Base-by-base conservation (phyloP, 345 rosid species). In the Salix exigua region DNA sequence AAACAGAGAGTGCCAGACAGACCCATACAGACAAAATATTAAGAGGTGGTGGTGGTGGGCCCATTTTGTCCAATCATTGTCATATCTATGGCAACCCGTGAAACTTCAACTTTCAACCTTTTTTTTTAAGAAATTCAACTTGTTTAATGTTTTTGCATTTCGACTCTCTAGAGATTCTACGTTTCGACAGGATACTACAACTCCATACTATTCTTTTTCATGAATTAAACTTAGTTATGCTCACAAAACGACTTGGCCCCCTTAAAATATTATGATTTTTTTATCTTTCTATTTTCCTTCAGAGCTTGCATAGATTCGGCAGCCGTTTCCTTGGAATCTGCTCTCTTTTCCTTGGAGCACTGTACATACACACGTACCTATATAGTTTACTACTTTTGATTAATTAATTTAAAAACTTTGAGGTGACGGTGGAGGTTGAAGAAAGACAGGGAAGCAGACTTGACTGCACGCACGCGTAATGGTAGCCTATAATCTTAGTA, bases 81-180 rank as follows among this genome's bases (percentile, higher is more conserved):
- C 48, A n/a, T 4, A 14, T 4, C 9, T 51, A 16, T 13, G 35
- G 38, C 60, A 68, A 23, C 77, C 76, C 68, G 81, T 78, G 81
- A 72, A 51, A 13, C 18, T 16, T 50, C 18, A 18, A 35, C 37
- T 35, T 4, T 48, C 53, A 48, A 4, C 53, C 17, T 4, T 11
- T 40, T 9, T 40, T 40, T 9, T 40, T 40, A 0, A 38, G 13
- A 40, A 11, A 5, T 35, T 35, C 44, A 9, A 35, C 7, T 5
- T 35, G 53, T 48, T 16, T 16, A 48, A 4, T 48, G 53, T 48
- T 48, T 4, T 18, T 4, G 1, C 6, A 18, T 48, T 48, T 48
- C 17, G 53, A 16, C 53, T 18, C 53, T 48, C 18, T 14, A 16
- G 5, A 16, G 17, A 48, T 16, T 48, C 17, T 48, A 48, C 19